Percentiles rank a stretch among this genome's conserved stretches.
Evolutionary conservation across 2,329 filamentous ascomycete species (phyloP).

Genomic region (Aureobasidium leucospermi): DNA sequence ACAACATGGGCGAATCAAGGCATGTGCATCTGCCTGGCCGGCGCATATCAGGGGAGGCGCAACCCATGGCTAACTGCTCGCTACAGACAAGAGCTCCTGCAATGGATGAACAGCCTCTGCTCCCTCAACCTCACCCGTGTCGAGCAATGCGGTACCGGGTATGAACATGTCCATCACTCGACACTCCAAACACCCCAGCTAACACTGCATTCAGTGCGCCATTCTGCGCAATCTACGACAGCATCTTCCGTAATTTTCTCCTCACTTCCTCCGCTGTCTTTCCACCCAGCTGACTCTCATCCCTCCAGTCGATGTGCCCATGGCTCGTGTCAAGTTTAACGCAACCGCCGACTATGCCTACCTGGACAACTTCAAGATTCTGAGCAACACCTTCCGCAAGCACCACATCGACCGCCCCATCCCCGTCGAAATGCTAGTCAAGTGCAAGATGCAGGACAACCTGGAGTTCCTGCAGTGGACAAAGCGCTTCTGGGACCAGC

Average conservation of each 20-base stretch:
- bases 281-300: background rate
- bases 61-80: background rate
- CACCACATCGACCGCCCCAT: constrained; percentile 86
- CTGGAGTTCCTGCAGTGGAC: constrained; percentile 97
- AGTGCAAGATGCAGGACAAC: constrained; percentile 99
- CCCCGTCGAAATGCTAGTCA: constrained; percentile 79
- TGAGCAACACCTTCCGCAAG: constrained; percentile 82
- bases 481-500: constrained; percentile 96
- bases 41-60: background rate
- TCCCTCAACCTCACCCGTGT: constrained; percentile 97
- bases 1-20: constrained; percentile 20
- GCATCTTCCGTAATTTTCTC: constrained; percentile 67
- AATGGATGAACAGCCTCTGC: constrained; percentile 95
- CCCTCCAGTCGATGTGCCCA: constrained; percentile 69
- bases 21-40: background rate
- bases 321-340: constrained; percentile 96
- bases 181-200: background rate
- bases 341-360: constrained; percentile 96
- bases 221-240: constrained; percentile 95
- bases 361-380: constrained; percentile 94
- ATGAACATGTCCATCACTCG: constrained; percentile 28
- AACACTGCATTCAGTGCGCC: constrained; percentile 59
- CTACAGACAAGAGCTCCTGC: constrained; percentile 83
- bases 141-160: constrained; percentile 98
- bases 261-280: background rate